These are phyloP conservation scores for Oryza glaberrima DNA, from an alignment of 176 grass and related monocot species.

Conservation along the genomic window DNA sequence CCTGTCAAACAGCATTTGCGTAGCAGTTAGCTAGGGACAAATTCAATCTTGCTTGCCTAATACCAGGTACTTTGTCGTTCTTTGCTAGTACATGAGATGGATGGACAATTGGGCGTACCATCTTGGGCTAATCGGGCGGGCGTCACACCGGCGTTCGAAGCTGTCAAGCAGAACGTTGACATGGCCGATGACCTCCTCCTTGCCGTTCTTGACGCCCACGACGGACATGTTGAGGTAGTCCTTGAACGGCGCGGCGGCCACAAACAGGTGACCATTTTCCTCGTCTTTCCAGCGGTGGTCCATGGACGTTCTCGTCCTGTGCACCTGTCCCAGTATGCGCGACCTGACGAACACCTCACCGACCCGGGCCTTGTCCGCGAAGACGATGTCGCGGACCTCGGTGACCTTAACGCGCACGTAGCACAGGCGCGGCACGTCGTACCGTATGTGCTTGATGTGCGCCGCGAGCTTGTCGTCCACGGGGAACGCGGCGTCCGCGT, in stretches of 20 bases:
- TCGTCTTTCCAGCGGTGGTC: constrained; percentile 55
- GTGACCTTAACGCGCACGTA: constrained; percentile 69
- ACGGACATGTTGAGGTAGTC: constrained; percentile 55
- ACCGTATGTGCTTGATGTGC: constrained; percentile 67
- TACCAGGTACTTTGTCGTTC: too few relatives aligned
- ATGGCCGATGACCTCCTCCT: constrained; percentile 64
- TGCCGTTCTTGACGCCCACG: constrained; percentile 59
- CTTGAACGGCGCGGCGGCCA: constrained; percentile 67
- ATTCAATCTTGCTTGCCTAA: background rate
- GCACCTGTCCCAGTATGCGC: constrained; percentile 39
- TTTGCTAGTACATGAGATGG: background rate
- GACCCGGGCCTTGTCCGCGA: constrained; percentile 53
- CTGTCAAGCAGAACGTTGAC: constrained; percentile 46
- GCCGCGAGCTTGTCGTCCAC: constrained; percentile 50
- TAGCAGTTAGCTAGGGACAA: background rate
- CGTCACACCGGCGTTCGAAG: constrained; percentile 56
- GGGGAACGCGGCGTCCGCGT: constrained; percentile 53
- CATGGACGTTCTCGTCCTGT: constrained; percentile 40
- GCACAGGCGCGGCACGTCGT: constrained; percentile 67
- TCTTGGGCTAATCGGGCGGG: constrained; percentile 44
- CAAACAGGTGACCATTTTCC: constrained; percentile 56
- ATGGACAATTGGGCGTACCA: constrained; percentile 20
- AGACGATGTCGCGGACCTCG: constrained; percentile 51
- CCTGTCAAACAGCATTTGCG: background rate
- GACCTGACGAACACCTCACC: constrained; percentile 57